A percentile compares a stretch with the other conserved stretches of the same genome.
Conservation (phyloP, 306 rosid genomes). For the Rosa multiflora region DNA sequence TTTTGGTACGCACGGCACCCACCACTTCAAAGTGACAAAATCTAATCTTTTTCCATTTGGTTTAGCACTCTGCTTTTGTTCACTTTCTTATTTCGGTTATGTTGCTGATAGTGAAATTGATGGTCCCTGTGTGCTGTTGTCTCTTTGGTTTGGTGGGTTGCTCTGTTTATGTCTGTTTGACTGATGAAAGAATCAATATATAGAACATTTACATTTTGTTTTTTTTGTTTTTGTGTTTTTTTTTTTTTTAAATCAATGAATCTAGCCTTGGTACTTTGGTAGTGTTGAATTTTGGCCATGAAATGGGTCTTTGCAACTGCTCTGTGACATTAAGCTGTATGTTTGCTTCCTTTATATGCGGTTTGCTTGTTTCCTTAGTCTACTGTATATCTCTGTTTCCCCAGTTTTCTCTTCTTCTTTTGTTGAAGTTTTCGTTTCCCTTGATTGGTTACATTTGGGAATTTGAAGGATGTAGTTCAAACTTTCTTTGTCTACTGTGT, state of each 20-base stretch:
- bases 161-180: background rate
- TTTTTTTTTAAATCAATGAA: background rate
- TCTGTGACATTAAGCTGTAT: background rate
- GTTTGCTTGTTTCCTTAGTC: background rate
- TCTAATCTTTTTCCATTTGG: background rate
- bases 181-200: background rate
- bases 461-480: background rate
- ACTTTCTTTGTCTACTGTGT: background rate
- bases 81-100: background rate
- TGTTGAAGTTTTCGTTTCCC: background rate
- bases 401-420: background rate
- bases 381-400: background rate
- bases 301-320: background rate
- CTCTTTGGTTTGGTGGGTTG: background rate
- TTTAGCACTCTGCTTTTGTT: background rate
- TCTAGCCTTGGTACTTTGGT: background rate
- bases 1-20: constrained; percentile 44
- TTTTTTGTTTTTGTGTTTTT: too few species aligned
- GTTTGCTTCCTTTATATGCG: background rate
- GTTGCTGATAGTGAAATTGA: background rate
- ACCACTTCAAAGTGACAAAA: background rate
- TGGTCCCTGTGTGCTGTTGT: background rate
- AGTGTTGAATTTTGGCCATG: background rate
- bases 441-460: background rate
- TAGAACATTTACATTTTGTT: too few species aligned